phyloP scores from a whole-genome alignment of 2,329 filamentous ascomycete genomes.

The Ophiocordyceps camponoti-saundersi region DNA sequence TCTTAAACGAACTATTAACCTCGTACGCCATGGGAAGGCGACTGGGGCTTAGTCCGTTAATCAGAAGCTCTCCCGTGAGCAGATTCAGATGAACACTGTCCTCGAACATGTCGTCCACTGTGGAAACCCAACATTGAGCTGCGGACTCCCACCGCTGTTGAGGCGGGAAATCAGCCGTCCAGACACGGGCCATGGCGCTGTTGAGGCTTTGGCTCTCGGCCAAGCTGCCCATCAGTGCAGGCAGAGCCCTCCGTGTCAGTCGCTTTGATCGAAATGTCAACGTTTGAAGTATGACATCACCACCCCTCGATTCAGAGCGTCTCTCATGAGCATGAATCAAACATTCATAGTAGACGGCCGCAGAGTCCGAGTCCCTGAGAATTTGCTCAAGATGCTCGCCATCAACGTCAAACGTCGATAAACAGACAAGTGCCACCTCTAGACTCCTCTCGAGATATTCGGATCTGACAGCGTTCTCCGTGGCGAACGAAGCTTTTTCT shows the following conservation, averaged over 20 bases:
- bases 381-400: neutral
- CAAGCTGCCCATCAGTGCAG: neutral
- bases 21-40: conserved; percentile 29
- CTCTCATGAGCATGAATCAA: neutral
- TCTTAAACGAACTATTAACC: conserved; percentile 17
- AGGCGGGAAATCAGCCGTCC: neutral
- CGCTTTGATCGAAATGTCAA: neutral
- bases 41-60: conserved; percentile 30
- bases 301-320: neutral
- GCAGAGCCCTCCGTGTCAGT: neutral
- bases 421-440: conserved; percentile 2
- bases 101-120: neutral
- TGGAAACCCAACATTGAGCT: neutral
- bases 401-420: conserved; percentile 2
- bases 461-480: neutral
- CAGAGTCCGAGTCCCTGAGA: neutral
- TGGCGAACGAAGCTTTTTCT: neutral
- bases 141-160: neutral
- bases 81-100: conserved; percentile 27
- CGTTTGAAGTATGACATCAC: neutral
- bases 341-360: neutral
- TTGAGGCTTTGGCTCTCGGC: neutral
- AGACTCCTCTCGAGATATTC: neutral
- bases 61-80: conserved; percentile 31
- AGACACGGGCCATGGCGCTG: neutral